Evolutionary conservation across 2,329 filamentous ascomycete genomes (phyloP).

Genomic region (Talaromyces sp.): DNA sequence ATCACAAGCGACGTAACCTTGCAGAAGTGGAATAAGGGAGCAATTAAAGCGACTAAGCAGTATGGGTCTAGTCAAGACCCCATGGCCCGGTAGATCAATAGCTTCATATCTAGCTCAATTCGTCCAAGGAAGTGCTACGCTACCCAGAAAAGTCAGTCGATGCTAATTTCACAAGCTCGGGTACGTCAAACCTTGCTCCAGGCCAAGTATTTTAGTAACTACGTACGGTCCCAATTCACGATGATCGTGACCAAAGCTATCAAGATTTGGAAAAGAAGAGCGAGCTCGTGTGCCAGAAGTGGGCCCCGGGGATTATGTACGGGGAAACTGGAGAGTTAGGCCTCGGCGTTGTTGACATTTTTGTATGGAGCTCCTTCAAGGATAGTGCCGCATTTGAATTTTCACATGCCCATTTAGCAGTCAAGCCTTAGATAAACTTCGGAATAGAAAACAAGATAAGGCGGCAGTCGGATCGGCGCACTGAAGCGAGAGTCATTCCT

Average conservation of each 20-base stretch:
- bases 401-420: conserved; percentile 4
- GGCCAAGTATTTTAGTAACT: neutral
- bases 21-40: conserved; percentile 15
- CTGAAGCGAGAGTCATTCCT: neutral
- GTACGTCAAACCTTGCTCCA: neutral
- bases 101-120: conserved; percentile 15
- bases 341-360: conserved; percentile 11
- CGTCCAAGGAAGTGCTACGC: conserved; percentile 12
- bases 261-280: neutral
- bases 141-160: conserved; percentile 15
- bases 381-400: neutral
- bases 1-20: conserved; percentile 9
- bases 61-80: conserved; percentile 8
- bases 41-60: conserved; percentile 14
- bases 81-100: conserved; percentile 14
- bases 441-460: conserved; percentile 2
- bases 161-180: conserved; percentile 15
- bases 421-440: neutral
- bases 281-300: neutral
- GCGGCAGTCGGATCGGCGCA: conserved; percentile 1
- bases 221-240: neutral
- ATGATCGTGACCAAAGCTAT: neutral
- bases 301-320: conserved; percentile 1
- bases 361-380: neutral
- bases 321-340: conserved; percentile 2